Conservation (phyloP, 257 asterid genomes). For the Solanum commersonii region DNA sequence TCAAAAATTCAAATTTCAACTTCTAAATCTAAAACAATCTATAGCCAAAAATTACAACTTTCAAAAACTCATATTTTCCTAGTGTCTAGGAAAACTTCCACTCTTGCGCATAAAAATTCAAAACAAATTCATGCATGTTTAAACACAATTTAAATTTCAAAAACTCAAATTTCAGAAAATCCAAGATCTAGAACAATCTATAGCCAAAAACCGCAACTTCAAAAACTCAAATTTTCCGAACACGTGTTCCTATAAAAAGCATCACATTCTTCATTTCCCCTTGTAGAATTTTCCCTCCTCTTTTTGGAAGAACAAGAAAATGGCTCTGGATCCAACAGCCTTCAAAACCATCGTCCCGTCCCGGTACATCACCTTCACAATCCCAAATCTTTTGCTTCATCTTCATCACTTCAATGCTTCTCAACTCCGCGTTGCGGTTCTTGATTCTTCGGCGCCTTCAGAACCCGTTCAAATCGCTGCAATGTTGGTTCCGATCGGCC, state of each 20-base stretch:
- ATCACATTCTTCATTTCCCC: not conserved
- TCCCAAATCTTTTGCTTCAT: constrained; percentile 29
- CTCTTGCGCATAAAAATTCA: not conserved
- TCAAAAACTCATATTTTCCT: not conserved
- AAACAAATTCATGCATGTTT: not conserved
- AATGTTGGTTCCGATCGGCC: constrained; percentile 65
- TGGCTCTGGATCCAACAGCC: constrained; percentile 39
- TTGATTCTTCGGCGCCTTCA: constrained; percentile 49
- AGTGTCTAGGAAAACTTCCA: not conserved
- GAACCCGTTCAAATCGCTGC: constrained; percentile 29
- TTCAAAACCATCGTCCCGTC: constrained; percentile 53
- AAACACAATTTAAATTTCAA: too few species aligned
- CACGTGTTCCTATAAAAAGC: not conserved
- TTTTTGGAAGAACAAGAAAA: not conserved
- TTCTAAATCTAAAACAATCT: too few species aligned
- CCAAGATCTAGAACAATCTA: not conserved
- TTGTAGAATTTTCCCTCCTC: not conserved
- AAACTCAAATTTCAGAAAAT: too few species aligned
- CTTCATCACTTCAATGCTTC: constrained; percentile 16
- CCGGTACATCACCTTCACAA: constrained; percentile 62
- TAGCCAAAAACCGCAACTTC: not conserved
- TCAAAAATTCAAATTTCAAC: not conserved
- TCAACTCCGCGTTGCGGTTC: constrained; percentile 52
- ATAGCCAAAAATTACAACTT: not conserved
- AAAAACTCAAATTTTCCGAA: not conserved